Base-by-base conservation (phyloP, 2,329 filamentous ascomycete genomes). In the Alternaria viburni region DNA sequence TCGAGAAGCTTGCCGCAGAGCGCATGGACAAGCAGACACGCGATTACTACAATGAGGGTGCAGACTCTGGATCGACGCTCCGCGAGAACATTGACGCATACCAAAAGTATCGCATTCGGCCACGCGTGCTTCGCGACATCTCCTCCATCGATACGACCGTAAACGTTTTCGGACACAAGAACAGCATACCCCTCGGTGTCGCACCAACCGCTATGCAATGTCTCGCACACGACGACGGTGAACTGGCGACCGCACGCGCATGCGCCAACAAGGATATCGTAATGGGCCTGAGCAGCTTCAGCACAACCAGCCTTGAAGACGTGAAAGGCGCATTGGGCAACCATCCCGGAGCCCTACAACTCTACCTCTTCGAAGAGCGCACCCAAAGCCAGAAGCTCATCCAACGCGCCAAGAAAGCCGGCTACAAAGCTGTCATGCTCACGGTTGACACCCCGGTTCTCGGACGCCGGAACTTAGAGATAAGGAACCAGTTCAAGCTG, bases 321-420 rank as follows among this genome's bases (percentile, higher is more conserved):
- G 81, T 83, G 0, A 86, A 86, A 15, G 84, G 84, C 64, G 77
- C 78, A 1, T 75, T 89, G 1, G 68, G 64, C 0, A 70, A 76
- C 2, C 67, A 71, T 21, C 75, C 77, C 1, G 67, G 79, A 10
- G 80, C 78, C 19, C 68, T 79, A 25, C 81, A 82, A 32, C 58
- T 83, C 2, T 83, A 83, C 58, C 85, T 86, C 1, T 79, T 81
- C 7, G 74, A 77, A 46, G 68, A 74, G 28, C 59, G 73, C 1
- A 65, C 61, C 0, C 49, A 69, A 41, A 74, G 69, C 32, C 49
- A 55, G 6, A 68, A 66, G 17, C 45, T 74, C 19, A 73, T 75
- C 30, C 68, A 68, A 32, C 64, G 71, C 28, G 72, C 73, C 2
- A 72, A 74, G 49, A 71, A 67, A 23, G 68, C 68, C 2, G 72